Evolutionary conservation across 345 rosid species (phyloP).

Genomic region (Lepidium africanum): DNA sequence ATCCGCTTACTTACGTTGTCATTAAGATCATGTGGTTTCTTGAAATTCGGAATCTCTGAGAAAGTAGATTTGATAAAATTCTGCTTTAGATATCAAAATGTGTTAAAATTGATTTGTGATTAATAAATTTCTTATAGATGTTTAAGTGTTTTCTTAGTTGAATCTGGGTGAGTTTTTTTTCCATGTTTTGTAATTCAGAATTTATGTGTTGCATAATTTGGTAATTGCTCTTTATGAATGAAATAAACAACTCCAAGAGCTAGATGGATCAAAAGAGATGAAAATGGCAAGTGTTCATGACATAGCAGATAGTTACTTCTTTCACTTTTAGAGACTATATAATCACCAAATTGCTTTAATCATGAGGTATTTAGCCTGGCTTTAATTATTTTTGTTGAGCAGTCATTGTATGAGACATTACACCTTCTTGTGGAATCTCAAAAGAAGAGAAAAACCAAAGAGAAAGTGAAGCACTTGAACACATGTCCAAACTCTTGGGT

Average conservation of each 20-base stretch:
- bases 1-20: no score
- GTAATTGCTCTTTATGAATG: not conserved
- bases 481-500: no score
- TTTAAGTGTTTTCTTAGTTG: not conserved
- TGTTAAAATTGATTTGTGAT: not conserved
- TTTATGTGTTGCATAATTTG: not conserved
- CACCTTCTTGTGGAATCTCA: conserved; percentile 80
- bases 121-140: no score
- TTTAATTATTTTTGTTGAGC: conserved; percentile 19
- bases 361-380: not conserved
- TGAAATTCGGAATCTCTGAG: not conserved
- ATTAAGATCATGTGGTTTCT: not conserved
- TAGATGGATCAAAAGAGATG: conserved; percentile 81
- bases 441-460: conserved; percentile 65
- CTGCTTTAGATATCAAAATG: not conserved
- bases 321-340: not conserved
- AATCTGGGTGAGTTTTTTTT: not conserved
- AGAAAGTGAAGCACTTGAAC: no score
- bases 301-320: conserved; percentile 69
- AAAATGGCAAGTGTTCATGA: conserved; percentile 97
- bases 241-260: conserved; percentile 79
- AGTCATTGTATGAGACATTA: conserved; percentile 96
- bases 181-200: not conserved
- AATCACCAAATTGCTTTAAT: not conserved
- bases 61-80: not conserved